Percentiles rank a stretch among this genome's conserved stretches.
These are phyloP conservation scores for Verticillium zaregamsianum DNA, from an alignment of 2,329 filamentous ascomycete genomes.

Conservation along the genomic window DNA sequence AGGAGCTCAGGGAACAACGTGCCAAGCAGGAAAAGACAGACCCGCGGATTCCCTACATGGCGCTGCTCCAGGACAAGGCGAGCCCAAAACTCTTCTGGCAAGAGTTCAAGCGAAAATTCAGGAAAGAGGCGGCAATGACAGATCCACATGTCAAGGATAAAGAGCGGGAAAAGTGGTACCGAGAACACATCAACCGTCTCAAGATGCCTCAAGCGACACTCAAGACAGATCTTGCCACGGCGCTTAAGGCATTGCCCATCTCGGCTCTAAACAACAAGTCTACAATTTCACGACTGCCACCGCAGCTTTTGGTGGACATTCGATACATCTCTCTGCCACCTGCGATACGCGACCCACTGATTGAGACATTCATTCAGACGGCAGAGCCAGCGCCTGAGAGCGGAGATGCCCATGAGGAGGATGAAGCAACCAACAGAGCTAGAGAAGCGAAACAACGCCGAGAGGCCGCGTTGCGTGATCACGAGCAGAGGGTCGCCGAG, in stretches of 20 bases:
- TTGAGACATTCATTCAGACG: constrained; percentile 63
- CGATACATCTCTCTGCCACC: constrained; percentile 65
- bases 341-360: constrained; percentile 56
- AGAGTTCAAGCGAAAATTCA: constrained; percentile 90
- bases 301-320: constrained; percentile 59
- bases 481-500: constrained; percentile 59
- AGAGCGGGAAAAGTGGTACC: constrained; percentile 75
- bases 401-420: constrained; percentile 35
- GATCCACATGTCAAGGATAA: constrained; percentile 68
- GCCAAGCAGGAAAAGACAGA: constrained; percentile 76
- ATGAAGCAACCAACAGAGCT: constrained; percentile 45
- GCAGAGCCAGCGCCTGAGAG: constrained; percentile 51
- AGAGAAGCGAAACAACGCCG: constrained; percentile 50
- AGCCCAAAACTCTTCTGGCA: constrained; percentile 95
- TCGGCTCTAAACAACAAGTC: constrained; percentile 57
- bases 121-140: constrained; percentile 76
- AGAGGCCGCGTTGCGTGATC: constrained; percentile 54
- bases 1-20: constrained; percentile 65
- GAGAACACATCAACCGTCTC: constrained; percentile 66
- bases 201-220: constrained; percentile 62
- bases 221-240: constrained; percentile 63
- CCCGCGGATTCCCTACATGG: constrained; percentile 76
- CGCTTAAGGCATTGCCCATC: constrained; percentile 60
- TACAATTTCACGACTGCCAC: constrained; percentile 52
- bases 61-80: constrained; percentile 75